Base-by-base conservation (phyloP, 352 stramenopile species). In the Phytophthora palmivora region DNA sequence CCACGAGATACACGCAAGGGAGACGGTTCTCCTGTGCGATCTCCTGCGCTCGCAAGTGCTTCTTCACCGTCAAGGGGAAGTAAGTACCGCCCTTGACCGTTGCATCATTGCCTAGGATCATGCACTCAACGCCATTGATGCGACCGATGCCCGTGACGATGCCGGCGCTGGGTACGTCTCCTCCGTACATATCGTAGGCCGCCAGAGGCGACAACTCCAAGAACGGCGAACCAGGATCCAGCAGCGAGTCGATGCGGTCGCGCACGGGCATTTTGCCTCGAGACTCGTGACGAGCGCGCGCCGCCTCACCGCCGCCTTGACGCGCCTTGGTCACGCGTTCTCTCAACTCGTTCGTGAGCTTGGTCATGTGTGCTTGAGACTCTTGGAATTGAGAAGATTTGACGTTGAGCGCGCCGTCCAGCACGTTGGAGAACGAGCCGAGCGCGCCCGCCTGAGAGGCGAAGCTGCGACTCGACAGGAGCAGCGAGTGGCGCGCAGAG, bases 1-100 rank as follows among this genome's bases (percentile, higher is more conserved):
- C 94, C 6, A 99, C 96, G 48, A 99, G 72, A 73, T 99, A 99
- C 32, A 99, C 88, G 58, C 97, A 99, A 2, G 97, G 97, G 37
- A 99, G 71, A 19, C 88, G 70, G 69, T 99, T 99, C 57, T 99
- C 88, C 63, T 83, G 63, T 0, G 97, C 97, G 63, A 99, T 98
- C 65, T 99, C 95, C 72, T 98, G 91, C 5, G 92, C 92, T n/a
- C 93, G 74, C 42, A 98, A 46, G 67, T 98, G 90, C 65, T 99
- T 99, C 85, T 99, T 99, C 33, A 99, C 97, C 2, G 97, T 99
- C 68, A 99, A 94, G 1, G 97, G 97, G 72, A 98, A 99, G 74
- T 99, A 99, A 0, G 97, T 99, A 18, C 97, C 97, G 36, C 97
- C 97, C 62, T 99, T 99, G 22, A 99, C 96, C 0, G 97, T 99